These are phyloP conservation scores for Groenewaldozyma sp. DNA, from an alignment of 1,139 yeast species.

Conservation along the genomic window DNA sequence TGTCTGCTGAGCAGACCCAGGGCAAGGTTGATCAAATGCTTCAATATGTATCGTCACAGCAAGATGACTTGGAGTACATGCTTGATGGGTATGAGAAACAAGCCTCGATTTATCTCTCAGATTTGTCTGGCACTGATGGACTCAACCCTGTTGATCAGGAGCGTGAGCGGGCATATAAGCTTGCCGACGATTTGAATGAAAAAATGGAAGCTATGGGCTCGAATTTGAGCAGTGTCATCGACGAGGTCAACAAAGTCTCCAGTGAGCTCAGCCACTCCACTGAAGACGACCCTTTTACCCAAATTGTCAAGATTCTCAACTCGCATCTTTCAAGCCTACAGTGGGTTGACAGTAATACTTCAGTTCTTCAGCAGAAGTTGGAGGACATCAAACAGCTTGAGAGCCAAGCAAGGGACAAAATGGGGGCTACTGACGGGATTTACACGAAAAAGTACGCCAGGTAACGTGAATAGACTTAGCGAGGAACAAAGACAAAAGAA, in stretches of 20 bases:
- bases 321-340: slow-evolving; percentile 84
- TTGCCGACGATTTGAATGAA: slow-evolving; percentile 80
- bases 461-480: slow-evolving; percentile 4
- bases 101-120: slow-evolving; percentile 44
- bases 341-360: slow-evolving; percentile 73
- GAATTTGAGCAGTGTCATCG: slow-evolving; percentile 65
- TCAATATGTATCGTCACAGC: slow-evolving; percentile 81
- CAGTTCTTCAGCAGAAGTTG: slow-evolving; percentile 57
- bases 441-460: slow-evolving; percentile 1
- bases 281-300: slow-evolving; percentile 43
- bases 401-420: slow-evolving; percentile 15
- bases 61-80: slow-evolving; percentile 76
- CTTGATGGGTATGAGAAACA: slow-evolving; percentile 81
- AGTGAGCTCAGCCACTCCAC: slow-evolving; percentile 62
- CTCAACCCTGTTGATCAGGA: slow-evolving; percentile 59
- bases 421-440: slow-evolving; percentile 8
- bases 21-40: slow-evolving; percentile 79
- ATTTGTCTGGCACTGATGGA: slow-evolving; percentile 29
- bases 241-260: slow-evolving; percentile 81
- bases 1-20: slow-evolving; percentile 80
- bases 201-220: slow-evolving; percentile 69
- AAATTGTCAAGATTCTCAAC: slow-evolving; percentile 70
- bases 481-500: neutral
- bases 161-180: slow-evolving; percentile 79
- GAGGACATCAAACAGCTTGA: slow-evolving; percentile 28